phyloP scores from a whole-genome alignment of 305 asterid genomes.

The Ajuga reptans region DNA sequence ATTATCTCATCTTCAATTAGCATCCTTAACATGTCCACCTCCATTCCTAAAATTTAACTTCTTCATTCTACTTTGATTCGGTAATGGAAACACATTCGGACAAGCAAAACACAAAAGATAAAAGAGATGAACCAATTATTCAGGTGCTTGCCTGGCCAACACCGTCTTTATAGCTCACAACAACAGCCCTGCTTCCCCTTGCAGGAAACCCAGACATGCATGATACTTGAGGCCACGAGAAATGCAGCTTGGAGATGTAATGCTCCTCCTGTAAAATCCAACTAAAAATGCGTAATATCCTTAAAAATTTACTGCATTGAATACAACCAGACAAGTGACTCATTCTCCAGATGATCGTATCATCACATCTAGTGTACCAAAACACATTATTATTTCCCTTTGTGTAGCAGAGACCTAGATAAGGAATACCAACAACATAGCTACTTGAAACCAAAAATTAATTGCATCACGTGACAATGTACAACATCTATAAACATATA shows the following conservation, averaged over 20 bases:
- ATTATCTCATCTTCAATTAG: not conserved
- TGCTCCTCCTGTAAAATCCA: conserved; percentile 72
- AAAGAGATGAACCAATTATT: not conserved
- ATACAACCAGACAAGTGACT: not conserved
- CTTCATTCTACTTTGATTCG: not conserved
- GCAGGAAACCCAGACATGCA: conserved; percentile 67
- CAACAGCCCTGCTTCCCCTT: conserved; percentile 61
- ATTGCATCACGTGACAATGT: not conserved
- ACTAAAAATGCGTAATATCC: not conserved
- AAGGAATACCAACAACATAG: not conserved
- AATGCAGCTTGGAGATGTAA: conserved; percentile 50
- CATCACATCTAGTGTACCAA: conserved; percentile 8
- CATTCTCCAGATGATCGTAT: conserved; percentile 12
- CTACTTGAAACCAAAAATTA: not conserved
- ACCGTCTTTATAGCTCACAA: conserved; percentile 60
- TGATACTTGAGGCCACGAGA: conserved; percentile 83
- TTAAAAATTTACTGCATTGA: not conserved
- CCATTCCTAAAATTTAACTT: not conserved
- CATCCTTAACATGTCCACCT: not conserved
- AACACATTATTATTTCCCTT: not conserved
- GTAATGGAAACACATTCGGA: not conserved
- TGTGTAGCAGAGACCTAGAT: not conserved
- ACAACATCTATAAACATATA: not conserved
- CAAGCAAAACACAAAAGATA: not conserved
- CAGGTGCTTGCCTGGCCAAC: conserved; percentile 55